Base-by-base conservation (phyloP, 768 basidiomycete species). In the Chalciporus pseudorubinellus region DNA sequence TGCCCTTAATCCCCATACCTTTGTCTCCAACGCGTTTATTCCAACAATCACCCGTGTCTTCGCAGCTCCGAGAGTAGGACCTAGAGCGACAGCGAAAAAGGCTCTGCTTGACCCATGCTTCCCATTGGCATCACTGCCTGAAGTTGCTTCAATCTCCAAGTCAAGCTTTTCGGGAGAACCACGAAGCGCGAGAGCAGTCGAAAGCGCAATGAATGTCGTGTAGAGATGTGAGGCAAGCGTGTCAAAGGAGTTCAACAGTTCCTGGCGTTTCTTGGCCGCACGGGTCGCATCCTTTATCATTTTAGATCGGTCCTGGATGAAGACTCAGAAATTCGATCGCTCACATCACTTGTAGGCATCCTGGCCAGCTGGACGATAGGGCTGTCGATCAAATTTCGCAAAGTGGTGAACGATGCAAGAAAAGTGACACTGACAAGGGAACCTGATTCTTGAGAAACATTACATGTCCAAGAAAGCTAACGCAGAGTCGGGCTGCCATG, bases 401-500 rank as follows among this genome's bases (percentile, higher is more conserved):
- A 44, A 31, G 3, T 13, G 13, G 7, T 10, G 11, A 29, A 13
- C 1, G 10, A 29, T 0, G 44, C 14, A 12, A 42, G 12, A 28
- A 16, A 4, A n/a, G 34, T 2, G 20, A 21, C 5, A 78, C 87
- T 69, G 60, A 90, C 88, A 90, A 82, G 1, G 88, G 89, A 0
- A 90, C 74, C 59, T 91, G 89, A 55, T 79, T 85, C 64, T 91
- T 92, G 49, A 91, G 70, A 61, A 87, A 92, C 16, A 91, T 65
- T 2, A 89, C 76, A 61, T 90, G 87, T 0, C 82, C 81, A 0
- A 92, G 70, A 22, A 89, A 66, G 51, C 78, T 80, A 12, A 75
- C 72, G 3, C 86, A 81, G 2, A 92, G 76, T 19, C 77, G 76
- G 1, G 84, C 81, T 10, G 89, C 89, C 64, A 85, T 74, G 6